Conservation (phyloP, 208 protist species). For the Strigomonas oncopelti region DNA sequence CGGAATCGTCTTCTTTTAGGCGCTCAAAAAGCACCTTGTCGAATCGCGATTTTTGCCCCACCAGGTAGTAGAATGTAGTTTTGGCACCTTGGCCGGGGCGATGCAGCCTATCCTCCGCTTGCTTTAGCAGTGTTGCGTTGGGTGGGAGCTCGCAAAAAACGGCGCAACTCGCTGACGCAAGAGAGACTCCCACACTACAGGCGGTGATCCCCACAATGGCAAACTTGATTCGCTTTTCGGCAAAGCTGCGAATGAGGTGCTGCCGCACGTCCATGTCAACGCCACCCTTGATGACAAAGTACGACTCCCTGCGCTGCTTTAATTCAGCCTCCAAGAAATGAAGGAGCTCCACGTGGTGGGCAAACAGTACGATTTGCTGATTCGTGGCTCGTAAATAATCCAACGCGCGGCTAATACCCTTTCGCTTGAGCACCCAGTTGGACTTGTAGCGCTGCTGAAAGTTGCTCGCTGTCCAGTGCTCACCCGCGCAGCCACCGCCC, state of each 20-base stretch:
- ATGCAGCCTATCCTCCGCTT: constrained; percentile 84
- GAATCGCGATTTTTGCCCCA: constrained; percentile 58
- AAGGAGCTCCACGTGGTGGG: constrained; percentile 72
- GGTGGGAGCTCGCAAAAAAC: constrained; percentile 85
- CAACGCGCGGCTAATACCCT: constrained; percentile 59
- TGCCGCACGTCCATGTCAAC: constrained; percentile 34
- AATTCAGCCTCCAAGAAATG: constrained; percentile 32
- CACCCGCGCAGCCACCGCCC: too few relatives aligned
- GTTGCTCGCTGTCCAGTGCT: neutral
- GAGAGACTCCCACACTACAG: constrained; percentile 70
- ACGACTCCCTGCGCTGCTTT: constrained; percentile 19
- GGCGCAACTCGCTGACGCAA: constrained; percentile 57
- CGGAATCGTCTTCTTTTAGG: neutral
- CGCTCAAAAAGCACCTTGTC: constrained; percentile 51
- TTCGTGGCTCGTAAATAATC: constrained; percentile 55
- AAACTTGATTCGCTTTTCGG: constrained; percentile 29
- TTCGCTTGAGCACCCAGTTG: constrained; percentile 49
- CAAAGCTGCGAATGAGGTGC: constrained; percentile 38
- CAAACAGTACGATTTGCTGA: constrained; percentile 63
- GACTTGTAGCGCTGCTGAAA: constrained; percentile 67
- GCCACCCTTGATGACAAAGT: constrained; percentile 63
- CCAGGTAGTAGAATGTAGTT: constrained; percentile 62
- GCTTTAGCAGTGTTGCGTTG: constrained; percentile 68
- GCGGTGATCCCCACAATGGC: constrained; percentile 77
- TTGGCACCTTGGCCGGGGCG: constrained; percentile 51